phyloP scores from a whole-genome alignment of 73 alveolate species.

The Paramecium sonneborni region DNA sequence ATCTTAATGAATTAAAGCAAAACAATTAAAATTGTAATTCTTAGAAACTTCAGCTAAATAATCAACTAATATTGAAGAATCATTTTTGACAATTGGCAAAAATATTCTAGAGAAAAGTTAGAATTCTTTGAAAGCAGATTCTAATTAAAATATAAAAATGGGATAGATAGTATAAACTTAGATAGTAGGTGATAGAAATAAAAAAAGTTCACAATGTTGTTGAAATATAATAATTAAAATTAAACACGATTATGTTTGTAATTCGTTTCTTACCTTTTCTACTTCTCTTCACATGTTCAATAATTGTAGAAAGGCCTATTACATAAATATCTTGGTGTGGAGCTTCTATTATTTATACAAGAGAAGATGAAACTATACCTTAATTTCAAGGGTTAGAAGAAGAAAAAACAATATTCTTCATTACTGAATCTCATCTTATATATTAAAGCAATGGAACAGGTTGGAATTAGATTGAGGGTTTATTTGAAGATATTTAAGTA shows the following conservation, averaged over 20 bases:
- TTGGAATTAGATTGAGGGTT: constrained; percentile 39
- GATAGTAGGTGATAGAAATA: background rate
- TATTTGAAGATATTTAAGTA: background rate
- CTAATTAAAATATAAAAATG: background rate
- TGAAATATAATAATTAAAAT: background rate
- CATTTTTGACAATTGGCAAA: constrained; percentile 59
- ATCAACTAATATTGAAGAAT: constrained; percentile 60
- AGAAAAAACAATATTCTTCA: background rate
- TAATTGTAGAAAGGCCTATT: constrained; percentile 23
- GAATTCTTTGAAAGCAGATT: background rate
- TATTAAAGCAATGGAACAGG: constrained; percentile 25
- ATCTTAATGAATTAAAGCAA: background rate
- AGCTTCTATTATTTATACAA: constrained; percentile 29
- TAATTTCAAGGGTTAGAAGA: background rate
- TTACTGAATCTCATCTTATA: background rate
- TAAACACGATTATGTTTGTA: constrained; percentile 11
- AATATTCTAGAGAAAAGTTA: constrained; percentile 52
- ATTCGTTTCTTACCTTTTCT: constrained; percentile 12
- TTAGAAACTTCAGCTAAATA: constrained; percentile 66
- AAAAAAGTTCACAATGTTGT: constrained; percentile 7
- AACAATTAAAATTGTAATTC: constrained; percentile 51
- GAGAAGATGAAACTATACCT: constrained; percentile 50
- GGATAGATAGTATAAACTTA: background rate
- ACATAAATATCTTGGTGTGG: constrained; percentile 47
- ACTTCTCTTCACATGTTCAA: background rate